Percentiles rank a stretch among this genome's conserved stretches.
Conservation (phyloP, 2,329 filamentous ascomycete genomes). For the Hypomyces rosellus region DNA sequence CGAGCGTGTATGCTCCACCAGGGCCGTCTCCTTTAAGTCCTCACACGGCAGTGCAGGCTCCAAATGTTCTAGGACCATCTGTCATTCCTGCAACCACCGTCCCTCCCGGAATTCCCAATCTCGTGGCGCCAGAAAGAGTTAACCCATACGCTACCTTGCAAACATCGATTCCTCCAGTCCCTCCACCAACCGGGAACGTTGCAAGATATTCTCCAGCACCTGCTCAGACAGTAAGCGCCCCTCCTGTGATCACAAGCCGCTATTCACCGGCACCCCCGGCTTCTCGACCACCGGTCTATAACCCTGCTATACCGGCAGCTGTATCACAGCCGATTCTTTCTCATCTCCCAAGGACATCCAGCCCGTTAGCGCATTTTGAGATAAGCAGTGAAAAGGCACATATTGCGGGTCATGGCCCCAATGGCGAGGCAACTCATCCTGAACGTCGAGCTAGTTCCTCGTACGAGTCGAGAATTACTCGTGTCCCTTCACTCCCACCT, state of each 20-base stretch:
- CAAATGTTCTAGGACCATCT: constrained; percentile 14
- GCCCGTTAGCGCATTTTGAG: constrained; percentile 60
- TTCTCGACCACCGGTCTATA: constrained; percentile 37
- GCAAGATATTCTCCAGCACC: constrained; percentile 60
- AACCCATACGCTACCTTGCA: constrained; percentile 49
- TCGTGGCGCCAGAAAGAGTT: constrained; percentile 47
- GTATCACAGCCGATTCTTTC: constrained; percentile 43
- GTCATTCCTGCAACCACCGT: constrained; percentile 9
- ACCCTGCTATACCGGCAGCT: constrained; percentile 26
- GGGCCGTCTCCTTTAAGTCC: constrained; percentile 22
- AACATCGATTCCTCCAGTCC: constrained; percentile 26
- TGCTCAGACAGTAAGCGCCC: constrained; percentile 30
- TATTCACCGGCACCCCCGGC: constrained; percentile 47
- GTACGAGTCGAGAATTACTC: constrained; percentile 48
- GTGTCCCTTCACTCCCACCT: constrained; percentile 52
- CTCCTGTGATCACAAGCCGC: constrained; percentile 37
- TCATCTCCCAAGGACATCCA: constrained; percentile 59
- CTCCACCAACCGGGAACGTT: constrained; percentile 28
- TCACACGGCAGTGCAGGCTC: constrained; percentile 15
- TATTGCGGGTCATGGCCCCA: constrained; percentile 13
- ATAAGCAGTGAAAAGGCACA: constrained; percentile 36
- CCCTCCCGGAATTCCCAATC: constrained; percentile 26
- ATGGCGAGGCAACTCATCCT: constrained; percentile 35
- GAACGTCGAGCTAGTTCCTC: constrained; percentile 47
- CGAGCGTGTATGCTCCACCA: constrained; percentile 22